phyloP scores from a whole-genome alignment of 805 yeast species.

The Kregervanrija delftensis region DNA sequence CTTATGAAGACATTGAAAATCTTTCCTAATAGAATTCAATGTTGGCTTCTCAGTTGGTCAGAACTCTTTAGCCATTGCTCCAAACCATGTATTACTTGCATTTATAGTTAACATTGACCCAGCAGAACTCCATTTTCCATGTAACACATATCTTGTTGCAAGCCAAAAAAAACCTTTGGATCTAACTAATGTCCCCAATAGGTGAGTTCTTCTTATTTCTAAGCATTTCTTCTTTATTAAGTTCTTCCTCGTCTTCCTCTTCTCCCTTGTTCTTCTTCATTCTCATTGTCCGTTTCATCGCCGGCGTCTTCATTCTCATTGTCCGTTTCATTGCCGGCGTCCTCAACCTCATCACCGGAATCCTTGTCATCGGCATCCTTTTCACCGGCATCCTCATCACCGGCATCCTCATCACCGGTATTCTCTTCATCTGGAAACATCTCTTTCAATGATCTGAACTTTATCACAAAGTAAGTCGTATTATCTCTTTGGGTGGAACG shows the following conservation, averaged over 20 bases:
- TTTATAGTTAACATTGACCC: no score
- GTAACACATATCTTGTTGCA: no score
- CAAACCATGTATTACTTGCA: no score
- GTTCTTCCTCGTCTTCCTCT: no score
- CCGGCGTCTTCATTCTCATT: no score
- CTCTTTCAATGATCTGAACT: conserved; percentile 24
- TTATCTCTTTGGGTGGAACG: conserved; percentile 40
- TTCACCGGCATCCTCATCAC: conserved; percentile 9
- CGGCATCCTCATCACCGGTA: conserved; percentile 3
- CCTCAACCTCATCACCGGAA: no score
- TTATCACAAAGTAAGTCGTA: conserved; percentile 31
- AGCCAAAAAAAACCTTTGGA: no score
- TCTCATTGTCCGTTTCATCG: not conserved
- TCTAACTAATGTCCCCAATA: no score
- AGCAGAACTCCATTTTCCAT: no score
- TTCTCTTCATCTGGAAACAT: conserved; percentile 15
- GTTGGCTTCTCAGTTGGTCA: not conserved
- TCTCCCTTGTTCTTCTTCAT: not conserved
- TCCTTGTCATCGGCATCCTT: conserved; percentile 2
- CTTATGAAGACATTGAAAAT: conserved; percentile 34
- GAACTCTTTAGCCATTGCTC: not conserved
- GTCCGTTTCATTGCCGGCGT: no score
- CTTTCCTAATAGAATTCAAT: conserved; percentile 27
- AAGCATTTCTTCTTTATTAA: no score
- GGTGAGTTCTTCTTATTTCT: no score